Evolutionary conservation across 371 early-diverging fungal genomes (phyloP).

Genomic region (Vairimorpha necatrix): DNA sequence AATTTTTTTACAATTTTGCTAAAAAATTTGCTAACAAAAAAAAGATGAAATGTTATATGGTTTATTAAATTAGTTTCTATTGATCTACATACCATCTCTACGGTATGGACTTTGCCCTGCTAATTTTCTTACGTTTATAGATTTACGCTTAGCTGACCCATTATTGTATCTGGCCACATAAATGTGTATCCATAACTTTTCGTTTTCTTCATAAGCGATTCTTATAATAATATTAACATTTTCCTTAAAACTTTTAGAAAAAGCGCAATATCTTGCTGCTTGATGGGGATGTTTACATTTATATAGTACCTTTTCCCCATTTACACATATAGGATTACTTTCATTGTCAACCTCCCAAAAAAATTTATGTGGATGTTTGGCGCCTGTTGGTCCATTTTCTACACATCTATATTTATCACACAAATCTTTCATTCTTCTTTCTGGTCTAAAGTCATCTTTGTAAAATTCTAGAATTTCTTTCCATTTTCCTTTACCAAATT

Average conservation of each 20-base stretch:
- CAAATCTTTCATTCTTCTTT: constrained; percentile 41
- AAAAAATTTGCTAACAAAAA: no score
- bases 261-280: constrained; percentile 38
- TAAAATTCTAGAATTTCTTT: no score
- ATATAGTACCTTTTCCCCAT: constrained; percentile 1
- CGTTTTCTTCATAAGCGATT: constrained; percentile 3
- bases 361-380: neutral
- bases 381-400: constrained; percentile 33
- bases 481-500: no score
- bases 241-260: neutral
- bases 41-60: no score
- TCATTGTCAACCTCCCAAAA: constrained; percentile 30
- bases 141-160: neutral
- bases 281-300: constrained; percentile 37
- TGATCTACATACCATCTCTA: neutral
- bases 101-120: constrained; percentile 4
- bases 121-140: neutral
- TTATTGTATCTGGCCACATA: neutral
- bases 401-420: constrained; percentile 37
- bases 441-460: no score
- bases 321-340: neutral
- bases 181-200: neutral
- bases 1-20: no score
- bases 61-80: no score
- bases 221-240: neutral